Conservation (phyloP, 2,329 filamentous ascomycete genomes). For the Daldinia sp. region DNA sequence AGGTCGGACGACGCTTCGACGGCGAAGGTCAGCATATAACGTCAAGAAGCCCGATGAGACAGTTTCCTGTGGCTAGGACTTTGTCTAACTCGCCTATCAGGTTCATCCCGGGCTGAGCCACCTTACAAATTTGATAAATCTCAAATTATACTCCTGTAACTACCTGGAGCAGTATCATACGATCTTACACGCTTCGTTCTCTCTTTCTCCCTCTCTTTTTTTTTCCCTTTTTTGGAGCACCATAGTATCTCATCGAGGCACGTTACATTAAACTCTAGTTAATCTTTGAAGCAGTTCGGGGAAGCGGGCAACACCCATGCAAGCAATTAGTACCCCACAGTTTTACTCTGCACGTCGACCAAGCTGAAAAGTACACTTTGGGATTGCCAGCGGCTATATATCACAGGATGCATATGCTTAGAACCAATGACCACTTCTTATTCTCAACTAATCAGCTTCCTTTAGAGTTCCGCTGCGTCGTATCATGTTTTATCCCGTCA, state of each 20-base stretch:
- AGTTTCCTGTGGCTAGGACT: neutral
- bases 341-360: neutral
- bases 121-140: neutral
- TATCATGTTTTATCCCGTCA: neutral
- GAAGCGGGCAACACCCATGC: neutral
- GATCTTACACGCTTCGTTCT: neutral
- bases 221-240: neutral
- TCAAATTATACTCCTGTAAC: neutral
- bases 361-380: conserved; percentile 5
- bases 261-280: neutral
- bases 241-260: neutral
- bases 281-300: neutral
- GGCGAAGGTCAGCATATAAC: neutral
- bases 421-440: neutral
- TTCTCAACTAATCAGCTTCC: neutral
- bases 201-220: too few species aligned
- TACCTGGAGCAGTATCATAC: neutral
- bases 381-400: neutral
- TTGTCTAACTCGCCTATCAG: neutral
- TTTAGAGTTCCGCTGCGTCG: neutral
- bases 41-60: neutral
- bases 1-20: neutral
- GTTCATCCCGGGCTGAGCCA: neutral
- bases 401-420: neutral
- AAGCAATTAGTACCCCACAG: neutral